These are phyloP conservation scores for Neopestalotiopsis clavispora DNA, from an alignment of 2,329 filamentous ascomycete genomes.

Conservation along the genomic window DNA sequence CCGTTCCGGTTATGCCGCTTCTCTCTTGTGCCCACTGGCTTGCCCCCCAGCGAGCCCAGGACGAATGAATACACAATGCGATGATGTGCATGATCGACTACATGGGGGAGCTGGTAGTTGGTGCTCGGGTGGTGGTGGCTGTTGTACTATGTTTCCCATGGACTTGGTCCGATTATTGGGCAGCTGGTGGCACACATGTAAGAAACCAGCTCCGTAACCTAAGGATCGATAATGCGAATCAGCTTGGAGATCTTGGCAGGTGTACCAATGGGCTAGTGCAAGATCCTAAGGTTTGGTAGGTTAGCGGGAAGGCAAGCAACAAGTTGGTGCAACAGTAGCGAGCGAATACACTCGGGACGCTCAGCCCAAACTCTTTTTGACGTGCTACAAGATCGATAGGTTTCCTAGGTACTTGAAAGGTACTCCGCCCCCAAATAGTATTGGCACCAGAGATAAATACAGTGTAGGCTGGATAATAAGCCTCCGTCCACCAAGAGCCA, in stretches of 20 bases:
- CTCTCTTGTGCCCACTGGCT: neutral
- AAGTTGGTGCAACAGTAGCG: neutral
- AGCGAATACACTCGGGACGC: neutral
- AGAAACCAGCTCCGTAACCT: neutral
- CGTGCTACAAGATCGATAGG: neutral
- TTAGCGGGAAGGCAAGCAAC: neutral
- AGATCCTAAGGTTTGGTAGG: slow-evolving; percentile 9
- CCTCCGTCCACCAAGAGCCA: neutral
- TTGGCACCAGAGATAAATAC: neutral
- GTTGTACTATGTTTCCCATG: too few relatives aligned
- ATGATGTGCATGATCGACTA: slow-evolving; percentile 1
- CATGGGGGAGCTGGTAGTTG: neutral
- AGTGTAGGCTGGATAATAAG: neutral
- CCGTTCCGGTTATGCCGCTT: neutral
- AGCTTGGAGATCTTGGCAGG: slow-evolving; percentile 10
- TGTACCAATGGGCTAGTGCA: slow-evolving; percentile 5
- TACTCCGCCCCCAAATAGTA: neutral
- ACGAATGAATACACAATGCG: neutral
- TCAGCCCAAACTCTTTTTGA: neutral
- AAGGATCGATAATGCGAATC: slow-evolving; percentile 11
- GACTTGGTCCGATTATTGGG: neutral
- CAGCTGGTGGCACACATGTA: neutral
- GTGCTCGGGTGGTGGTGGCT: too few relatives aligned
- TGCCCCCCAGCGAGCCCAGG: neutral
- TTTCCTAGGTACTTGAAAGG: neutral